These are phyloP conservation scores for Orbilia oligospora DNA, from an alignment of 2,329 filamentous ascomycete species.

Conservation along the genomic window DNA sequence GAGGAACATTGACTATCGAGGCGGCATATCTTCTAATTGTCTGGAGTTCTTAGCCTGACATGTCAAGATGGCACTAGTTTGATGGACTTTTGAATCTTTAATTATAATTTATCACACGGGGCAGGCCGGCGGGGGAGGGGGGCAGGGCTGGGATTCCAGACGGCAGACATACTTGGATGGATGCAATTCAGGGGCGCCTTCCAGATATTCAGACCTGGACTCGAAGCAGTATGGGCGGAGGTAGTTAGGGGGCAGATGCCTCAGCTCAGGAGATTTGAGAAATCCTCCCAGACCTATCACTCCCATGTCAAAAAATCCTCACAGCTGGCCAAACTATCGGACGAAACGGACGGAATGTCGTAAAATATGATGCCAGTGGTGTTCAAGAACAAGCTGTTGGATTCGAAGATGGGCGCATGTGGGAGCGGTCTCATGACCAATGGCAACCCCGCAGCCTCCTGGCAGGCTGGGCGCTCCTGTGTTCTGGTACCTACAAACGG, in stretches of 20 bases:
- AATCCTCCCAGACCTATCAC: conserved; percentile 20
- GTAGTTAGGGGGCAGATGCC: conserved; percentile 19
- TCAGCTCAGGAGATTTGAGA: conserved; percentile 27
- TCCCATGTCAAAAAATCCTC: conserved; percentile 25
- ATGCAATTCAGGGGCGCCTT: conserved; percentile 34
- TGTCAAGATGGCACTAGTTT: conserved; percentile 33
- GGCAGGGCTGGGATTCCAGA: conserved; percentile 33
- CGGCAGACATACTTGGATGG: conserved; percentile 22
- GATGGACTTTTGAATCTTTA: conserved; percentile 27
- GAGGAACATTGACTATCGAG: conserved; percentile 16
- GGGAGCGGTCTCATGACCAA: conserved; percentile 53
- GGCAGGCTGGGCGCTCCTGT: conserved; percentile 13
- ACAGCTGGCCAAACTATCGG: conserved; percentile 25
- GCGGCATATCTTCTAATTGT: conserved; percentile 21
- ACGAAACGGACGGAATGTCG: conserved; percentile 25
- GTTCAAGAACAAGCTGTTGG: conserved; percentile 36
- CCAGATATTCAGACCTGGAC: conserved; percentile 22
- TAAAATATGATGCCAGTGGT: conserved; percentile 40
- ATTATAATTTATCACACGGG: conserved; percentile 34
- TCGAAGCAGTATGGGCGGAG: conserved; percentile 8
- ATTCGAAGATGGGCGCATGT: conserved; percentile 43
- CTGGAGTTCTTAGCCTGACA: conserved; percentile 28
- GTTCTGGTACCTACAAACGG: conserved; percentile 13
- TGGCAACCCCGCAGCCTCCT: conserved; percentile 42
- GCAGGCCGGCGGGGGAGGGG: conserved; percentile 18